A percentile compares a stretch with the other conserved stretches of the same genome.
Evolutionary conservation across 1,284 basidiomycete species (phyloP).

Genomic region (Leccinum fuscescens): DNA sequence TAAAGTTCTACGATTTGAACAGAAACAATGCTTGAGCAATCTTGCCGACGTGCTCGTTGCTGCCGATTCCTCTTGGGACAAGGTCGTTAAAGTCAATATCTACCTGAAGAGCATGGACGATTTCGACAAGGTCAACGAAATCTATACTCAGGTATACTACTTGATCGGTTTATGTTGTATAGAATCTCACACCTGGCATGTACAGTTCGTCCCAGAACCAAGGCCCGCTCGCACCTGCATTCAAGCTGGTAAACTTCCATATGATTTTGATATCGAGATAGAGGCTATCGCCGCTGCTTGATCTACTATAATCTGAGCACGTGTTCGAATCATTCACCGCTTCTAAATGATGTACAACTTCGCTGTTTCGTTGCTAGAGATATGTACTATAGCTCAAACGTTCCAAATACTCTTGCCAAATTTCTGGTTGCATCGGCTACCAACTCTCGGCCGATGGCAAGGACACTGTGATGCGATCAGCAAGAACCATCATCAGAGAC

Average conservation of each 20-base stretch:
- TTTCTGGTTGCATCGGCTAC: constrained; percentile 41
- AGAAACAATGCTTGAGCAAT: constrained; percentile 58
- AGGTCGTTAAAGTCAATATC: constrained; percentile 52
- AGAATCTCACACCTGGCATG: constrained; percentile 1
- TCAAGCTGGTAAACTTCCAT: constrained; percentile 73
- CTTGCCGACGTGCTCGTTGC: constrained; percentile 50
- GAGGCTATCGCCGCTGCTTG: constrained; percentile 61
- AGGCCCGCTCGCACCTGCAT: constrained; percentile 82
- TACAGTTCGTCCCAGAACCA: constrained; percentile 49
- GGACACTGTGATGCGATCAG: constrained; percentile 31
- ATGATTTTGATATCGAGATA: constrained; percentile 78
- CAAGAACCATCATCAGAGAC: neutral
- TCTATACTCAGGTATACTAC: constrained; percentile 48
- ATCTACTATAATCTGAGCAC: constrained; percentile 4
- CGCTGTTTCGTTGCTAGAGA: neutral
- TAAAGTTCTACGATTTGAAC: neutral
- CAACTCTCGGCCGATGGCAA: constrained; percentile 38
- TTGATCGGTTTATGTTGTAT: neutral
- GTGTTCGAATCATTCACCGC: neutral
- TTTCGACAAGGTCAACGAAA: constrained; percentile 54
- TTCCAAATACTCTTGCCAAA: constrained; percentile 36
- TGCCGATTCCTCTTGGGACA: constrained; percentile 56
- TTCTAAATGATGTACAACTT: neutral
- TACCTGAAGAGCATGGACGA: constrained; percentile 59
- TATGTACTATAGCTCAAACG: constrained; percentile 3